Evolutionary conservation across 805 yeast species (phyloP), one percentile per base, ranked within the genome.

Genomic region (Saccharomyces jurei): DNA sequence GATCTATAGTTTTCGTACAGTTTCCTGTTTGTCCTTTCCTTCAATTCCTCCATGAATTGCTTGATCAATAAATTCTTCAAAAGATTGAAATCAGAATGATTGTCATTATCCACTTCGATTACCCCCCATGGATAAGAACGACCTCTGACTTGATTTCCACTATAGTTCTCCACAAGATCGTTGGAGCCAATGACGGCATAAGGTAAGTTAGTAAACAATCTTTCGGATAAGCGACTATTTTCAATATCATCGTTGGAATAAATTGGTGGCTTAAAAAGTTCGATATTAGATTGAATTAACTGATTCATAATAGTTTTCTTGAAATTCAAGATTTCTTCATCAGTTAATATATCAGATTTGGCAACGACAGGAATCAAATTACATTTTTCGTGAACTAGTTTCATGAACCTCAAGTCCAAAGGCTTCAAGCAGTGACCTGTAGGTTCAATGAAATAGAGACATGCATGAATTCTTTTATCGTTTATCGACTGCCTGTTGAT

Each of bases 91-190:
- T 92, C 99, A 71, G 90, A 87, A 70, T 94, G 97, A 54, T 83
- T 83, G 74, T 89, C 94, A 70, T 94, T 92, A 71, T 90, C 97
- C 62, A 94, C 91, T 74, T 94, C 97, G 64, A 94, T 87, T 25
- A 87, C 78, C 61, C 98, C 98, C 99, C 99, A 94, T 58, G 98
- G 97, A 71, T 92, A 92, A 58, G 81, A 76, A 74, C 99, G 87
- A 62, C 96, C 97, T 71, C 97, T 83, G 48, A 91, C 95, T 48
- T 69, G 61, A 69, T 88, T 80, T 46, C 97, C 97, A 66, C 87
- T 94, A 47, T 78, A 69, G 46, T 78, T 74, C 62, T 83, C 83
- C 36, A 87, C 84, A 58, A 82, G 83, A 56, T 75, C 74, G 25
- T 94, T 87, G 25, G 97, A 89, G 25, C 97, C 99, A 52, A 94